Evolutionary conservation across 148 eudicot genomes (phyloP).

Genomic region (Rhododendron mucronatum): DNA sequence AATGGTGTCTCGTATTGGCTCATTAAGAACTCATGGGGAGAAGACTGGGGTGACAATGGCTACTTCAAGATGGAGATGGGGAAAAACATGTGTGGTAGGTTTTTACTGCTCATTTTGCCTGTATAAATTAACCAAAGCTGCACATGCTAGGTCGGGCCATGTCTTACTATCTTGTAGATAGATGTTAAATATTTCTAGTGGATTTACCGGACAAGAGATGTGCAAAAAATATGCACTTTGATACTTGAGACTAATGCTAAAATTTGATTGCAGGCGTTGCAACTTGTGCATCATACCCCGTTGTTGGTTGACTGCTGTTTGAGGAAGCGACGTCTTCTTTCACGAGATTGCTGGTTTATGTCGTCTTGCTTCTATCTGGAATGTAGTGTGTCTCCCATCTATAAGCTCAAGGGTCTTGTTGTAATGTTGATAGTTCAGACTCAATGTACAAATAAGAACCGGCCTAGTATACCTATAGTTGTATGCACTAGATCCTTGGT

Average conservation of each 20-base stretch:
- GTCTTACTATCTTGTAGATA: neutral
- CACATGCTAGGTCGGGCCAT: neutral
- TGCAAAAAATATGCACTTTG: neutral
- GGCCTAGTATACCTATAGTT: neutral
- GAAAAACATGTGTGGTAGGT: constrained; percentile 99
- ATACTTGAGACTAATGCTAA: neutral
- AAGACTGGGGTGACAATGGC: constrained; percentile 82
- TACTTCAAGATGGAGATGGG: constrained; percentile 99
- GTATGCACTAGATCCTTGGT: neutral
- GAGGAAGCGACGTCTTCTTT: neutral
- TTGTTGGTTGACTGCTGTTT: constrained; percentile 31
- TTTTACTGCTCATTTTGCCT: neutral
- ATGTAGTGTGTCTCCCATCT: constrained; percentile 3
- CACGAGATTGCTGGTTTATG: constrained; percentile 3
- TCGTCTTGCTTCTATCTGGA: neutral
- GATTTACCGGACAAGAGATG: neutral
- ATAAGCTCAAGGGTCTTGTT: neutral
- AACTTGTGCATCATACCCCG: constrained; percentile 90
- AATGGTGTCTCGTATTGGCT: constrained; percentile 86
- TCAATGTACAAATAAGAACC: constrained; percentile 28
- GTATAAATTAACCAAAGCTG: neutral
- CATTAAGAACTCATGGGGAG: constrained; percentile 98
- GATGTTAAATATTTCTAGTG: neutral
- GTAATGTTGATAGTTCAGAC: neutral
- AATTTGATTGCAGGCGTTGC: constrained; percentile 67